Conservation (phyloP, 805 yeast species). For the Isabelozyma rhagii region DNA sequence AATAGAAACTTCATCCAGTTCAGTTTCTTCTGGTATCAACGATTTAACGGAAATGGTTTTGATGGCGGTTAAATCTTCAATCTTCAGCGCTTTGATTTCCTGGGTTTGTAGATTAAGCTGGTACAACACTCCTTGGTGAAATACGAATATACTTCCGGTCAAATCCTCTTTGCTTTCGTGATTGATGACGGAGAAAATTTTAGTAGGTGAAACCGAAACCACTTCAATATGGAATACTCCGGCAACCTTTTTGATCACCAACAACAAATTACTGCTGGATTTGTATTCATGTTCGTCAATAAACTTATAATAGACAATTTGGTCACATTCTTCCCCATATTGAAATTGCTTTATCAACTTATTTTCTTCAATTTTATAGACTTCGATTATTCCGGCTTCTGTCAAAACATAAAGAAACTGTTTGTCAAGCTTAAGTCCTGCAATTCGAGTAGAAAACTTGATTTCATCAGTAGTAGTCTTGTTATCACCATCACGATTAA, state of each 20-base stretch:
- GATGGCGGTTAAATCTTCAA: constrained; percentile 17
- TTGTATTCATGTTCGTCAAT: constrained; percentile 16
- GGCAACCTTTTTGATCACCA: constrained; percentile 6
- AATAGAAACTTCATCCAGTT: constrained; percentile 21
- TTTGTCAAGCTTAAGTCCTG: constrained; percentile 20
- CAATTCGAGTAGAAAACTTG: constrained; percentile 6
- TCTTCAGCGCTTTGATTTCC: constrained; percentile 17
- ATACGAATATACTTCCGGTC: constrained; percentile 12
- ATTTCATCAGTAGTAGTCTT: constrained; percentile 9
- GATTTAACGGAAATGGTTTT: constrained; percentile 17
- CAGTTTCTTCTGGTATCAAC: constrained; percentile 7
- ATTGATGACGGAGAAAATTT: background rate
- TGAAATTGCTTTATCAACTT: constrained; percentile 8
- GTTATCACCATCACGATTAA: constrained; percentile 13
- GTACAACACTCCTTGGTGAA: constrained; percentile 24
- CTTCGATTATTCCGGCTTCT: constrained; percentile 25
- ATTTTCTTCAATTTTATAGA: constrained; percentile 13
- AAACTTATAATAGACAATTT: constrained; percentile 25
- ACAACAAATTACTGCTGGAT: constrained; percentile 8
- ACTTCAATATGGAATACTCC: background rate
- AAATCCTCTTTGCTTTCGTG: background rate
- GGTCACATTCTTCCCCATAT: constrained; percentile 14
- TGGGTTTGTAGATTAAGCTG: constrained; percentile 13
- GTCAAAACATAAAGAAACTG: constrained; percentile 25
- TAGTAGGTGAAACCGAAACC: background rate